Base-by-base conservation (phyloP, 148 eudicot genomes). In the Silene conica region DNA sequence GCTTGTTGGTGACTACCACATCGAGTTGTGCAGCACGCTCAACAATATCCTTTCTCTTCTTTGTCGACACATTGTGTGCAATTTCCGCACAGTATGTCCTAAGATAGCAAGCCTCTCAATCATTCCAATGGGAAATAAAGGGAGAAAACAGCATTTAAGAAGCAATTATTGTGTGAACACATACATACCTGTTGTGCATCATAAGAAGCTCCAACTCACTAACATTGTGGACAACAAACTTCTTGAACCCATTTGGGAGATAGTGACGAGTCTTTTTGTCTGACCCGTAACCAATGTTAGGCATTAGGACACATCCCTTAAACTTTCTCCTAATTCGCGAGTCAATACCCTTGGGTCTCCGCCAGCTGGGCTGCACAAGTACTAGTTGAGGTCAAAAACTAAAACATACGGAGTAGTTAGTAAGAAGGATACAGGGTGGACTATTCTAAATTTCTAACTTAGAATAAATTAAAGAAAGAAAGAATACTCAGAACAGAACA, bases 161-260 rank as follows among this genome's bases (percentile, higher is more conserved):
- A n/a, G n/a, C n/a, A n/a, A n/a, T n/a, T n/a, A n/a, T n/a, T n/a
- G n/a, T n/a, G n/a, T n/a, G n/a, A n/a, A n/a, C n/a, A n/a, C n/a
- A n/a, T n/a, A n/a, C n/a, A n/a, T n/a, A 76, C 86, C 90, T 82
- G 84, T 85, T 87, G 82, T 85, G 87, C 90, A 87, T 87, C 90
- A 87, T 84, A 65, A 87, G 69, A 60, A 87, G 22, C 70, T 85
- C 86, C 60, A 87, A 84, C 58, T 87, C 87, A 18, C 67, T 54
- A 45, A 63, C 80, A 60, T 84, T 85, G 83, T 87, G 83, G n/a
- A 87, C 90, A 54, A 84, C 80, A 67, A 84, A 87, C 74, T 87
- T 85, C 83, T 87, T 85, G 77, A 87, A 87, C 20, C 86, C 90
- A 67, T 84, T 87, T 0, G 90, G 90, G n/a, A 87, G 90, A 60